Conservation (phyloP, 1,139 yeast genomes). For the Nadsonia commutata region DNA sequence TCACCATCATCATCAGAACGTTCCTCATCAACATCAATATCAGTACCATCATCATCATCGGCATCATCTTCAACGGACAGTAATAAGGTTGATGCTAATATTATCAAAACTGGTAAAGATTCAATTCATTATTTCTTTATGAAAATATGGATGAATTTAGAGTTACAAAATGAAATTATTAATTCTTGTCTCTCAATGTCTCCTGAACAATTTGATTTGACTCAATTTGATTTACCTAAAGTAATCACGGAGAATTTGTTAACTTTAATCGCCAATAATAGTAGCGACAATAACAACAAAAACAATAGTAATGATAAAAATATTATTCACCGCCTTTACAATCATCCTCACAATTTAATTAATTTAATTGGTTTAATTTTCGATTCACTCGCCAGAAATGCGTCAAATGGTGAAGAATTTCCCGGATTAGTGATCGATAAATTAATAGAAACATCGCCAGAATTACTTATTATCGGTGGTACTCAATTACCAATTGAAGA, state of each 20-base stretch:
- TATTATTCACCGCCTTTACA: conserved; percentile 16
- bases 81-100: conserved; percentile 4
- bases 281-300: no score
- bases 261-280: conserved; percentile 11
- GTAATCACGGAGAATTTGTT: conserved; percentile 10
- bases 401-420: conserved; percentile 11
- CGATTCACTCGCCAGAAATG: conserved; percentile 20
- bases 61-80: conserved; percentile 3
- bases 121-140: conserved; percentile 4
- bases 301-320: conserved; percentile 11
- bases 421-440: conserved; percentile 20
- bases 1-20: neutral
- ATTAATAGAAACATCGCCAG: conserved; percentile 23
- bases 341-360: conserved; percentile 9
- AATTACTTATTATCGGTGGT: conserved; percentile 24
- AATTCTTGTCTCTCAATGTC: conserved; percentile 11
- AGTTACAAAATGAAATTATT: conserved; percentile 14
- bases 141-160: conserved; percentile 13
- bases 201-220: conserved; percentile 11
- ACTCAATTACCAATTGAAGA: conserved; percentile 23
- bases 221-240: conserved; percentile 11
- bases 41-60: conserved; percentile 2
- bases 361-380: conserved; percentile 19
- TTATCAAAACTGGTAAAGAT: conserved; percentile 6
- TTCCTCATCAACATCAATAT: conserved; percentile 4